Conservation (phyloP, 148 eudicot genomes). For the Gaultheria prostrata region DNA sequence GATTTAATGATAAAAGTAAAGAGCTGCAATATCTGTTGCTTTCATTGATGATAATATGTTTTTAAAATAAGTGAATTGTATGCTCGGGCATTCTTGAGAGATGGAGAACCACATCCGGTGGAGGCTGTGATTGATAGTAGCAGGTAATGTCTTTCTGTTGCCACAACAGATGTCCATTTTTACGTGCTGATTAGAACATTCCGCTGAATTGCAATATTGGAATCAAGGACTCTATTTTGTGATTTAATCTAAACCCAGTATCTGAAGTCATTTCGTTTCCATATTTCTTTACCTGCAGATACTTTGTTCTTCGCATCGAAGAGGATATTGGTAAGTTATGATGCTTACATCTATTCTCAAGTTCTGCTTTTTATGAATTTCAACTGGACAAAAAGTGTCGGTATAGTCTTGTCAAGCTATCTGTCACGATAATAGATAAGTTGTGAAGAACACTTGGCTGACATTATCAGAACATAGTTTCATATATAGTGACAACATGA, state of each 20-base stretch:
- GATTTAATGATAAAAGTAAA: neutral
- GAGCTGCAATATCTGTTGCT: neutral
- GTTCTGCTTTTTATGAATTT: slow-evolving; percentile 1
- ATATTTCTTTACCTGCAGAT: slow-evolving; percentile 53
- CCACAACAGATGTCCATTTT: neutral
- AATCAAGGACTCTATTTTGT: slow-evolving; percentile 1
- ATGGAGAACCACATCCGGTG: slow-evolving; percentile 95
- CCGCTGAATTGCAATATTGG: neutral
- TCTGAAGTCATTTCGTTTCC: neutral
- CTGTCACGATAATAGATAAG: neutral
- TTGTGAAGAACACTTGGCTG: neutral
- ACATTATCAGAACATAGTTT: neutral
- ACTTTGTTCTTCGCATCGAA: slow-evolving; percentile 94
- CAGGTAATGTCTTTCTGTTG: slow-evolving; percentile 48
- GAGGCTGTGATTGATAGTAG: slow-evolving; percentile 97
- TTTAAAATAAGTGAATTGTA: slow-evolving; percentile 67
- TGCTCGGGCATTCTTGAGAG: slow-evolving; percentile 89
- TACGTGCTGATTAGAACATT: neutral
- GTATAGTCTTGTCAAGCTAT: neutral
- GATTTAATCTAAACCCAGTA: neutral
- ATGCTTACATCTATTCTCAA: neutral
- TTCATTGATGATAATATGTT: slow-evolving; percentile 7
- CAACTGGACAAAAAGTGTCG: neutral
- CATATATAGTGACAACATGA: neutral
- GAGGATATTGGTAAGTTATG: slow-evolving; percentile 69